Base-by-base conservation (phyloP, 1,139 yeast species). In the Yamadazyma sp. region DNA sequence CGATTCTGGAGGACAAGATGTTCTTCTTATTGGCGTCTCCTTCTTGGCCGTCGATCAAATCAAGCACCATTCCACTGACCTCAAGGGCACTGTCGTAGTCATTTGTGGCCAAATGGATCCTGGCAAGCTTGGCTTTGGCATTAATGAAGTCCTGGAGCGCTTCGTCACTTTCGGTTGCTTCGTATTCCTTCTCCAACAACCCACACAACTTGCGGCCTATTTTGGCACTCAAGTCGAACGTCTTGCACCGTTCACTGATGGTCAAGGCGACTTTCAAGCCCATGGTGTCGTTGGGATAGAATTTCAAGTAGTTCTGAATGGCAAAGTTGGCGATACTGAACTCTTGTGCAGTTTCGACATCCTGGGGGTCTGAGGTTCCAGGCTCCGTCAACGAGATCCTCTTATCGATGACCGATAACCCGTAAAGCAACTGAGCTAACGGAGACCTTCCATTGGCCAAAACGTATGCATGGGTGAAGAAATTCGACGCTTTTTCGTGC, bases 391-490 rank as follows among this genome's bases (percentile, higher is more conserved):
- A 45, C 1, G 40, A 70, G 25, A 78, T 59, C 30, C 76, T 57
- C 37, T 65, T 70, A 40, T 65, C 45, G 27, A 82, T 67, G 28
- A 80, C 74, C 1, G 83, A 70, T 30, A 78, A 62, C 0, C 89
- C 94, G 59, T 82, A 88, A 29, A 87, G 63, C 33, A 88, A 58
- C 56, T 86, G 89, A 0, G 92, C 80, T 37, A 80, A 59, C n/a
- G 85, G 80, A 18, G 81, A 77, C 35, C 75, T 65, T 1, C 96
- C 96, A 52, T 82, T 83, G 1, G 96, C 80, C 34, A 89, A 62
- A 12, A 81, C 74, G 50, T 76, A 85, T 0, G 96, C 85, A 59
- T 90, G 97, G 1, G 87, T 82, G 53, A 82, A 84, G 35, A 85
- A 58, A 14, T 70, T 68, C 8, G 72, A 59, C 0, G 95, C 82